phyloP scores from a whole-genome alignment of 1,284 basidiomycete genomes.

The Tilletiopsis washingtonensis region DNA sequence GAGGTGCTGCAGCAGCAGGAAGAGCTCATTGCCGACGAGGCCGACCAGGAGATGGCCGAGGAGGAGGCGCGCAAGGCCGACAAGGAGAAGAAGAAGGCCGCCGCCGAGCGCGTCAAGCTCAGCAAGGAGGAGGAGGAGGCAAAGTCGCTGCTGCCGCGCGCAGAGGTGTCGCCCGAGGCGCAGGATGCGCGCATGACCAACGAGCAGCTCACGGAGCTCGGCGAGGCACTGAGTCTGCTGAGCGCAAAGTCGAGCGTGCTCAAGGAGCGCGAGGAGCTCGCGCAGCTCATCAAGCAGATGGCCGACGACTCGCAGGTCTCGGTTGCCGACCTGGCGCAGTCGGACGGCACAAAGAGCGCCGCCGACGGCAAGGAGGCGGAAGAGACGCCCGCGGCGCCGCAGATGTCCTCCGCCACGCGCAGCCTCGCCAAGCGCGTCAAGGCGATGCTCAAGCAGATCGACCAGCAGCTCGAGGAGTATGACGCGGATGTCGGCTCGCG shows the following conservation, averaged over 20 bases:
- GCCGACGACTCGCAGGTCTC: neutral
- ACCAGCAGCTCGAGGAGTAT: conserved; percentile 84
- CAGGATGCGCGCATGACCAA: conserved; percentile 86
- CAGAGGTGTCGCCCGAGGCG: conserved; percentile 47
- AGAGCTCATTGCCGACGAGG: conserved; percentile 97
- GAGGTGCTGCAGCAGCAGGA: conserved; percentile 97
- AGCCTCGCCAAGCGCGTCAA: conserved; percentile 81
- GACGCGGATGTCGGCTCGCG: conserved; percentile 70
- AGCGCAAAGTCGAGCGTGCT: conserved; percentile 94
- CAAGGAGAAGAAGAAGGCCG: conserved; percentile 63
- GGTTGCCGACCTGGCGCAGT: neutral
- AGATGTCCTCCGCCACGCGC: conserved; percentile 3
- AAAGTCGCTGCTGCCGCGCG: conserved; percentile 27
- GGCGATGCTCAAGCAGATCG: conserved; percentile 91
- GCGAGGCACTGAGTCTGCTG: conserved; percentile 81
- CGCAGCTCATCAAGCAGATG: conserved; percentile 74
- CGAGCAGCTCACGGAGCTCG: conserved; percentile 88
- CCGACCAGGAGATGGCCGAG: conserved; percentile 90
- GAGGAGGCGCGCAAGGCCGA: conserved; percentile 78
- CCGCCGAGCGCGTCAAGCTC: conserved; percentile 33
- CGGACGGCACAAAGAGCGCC: neutral
- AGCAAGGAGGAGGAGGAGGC: conserved; percentile 37
- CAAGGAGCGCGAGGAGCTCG: conserved; percentile 87
- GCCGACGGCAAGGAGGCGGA: neutral
- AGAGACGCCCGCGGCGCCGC: neutral